Evolutionary conservation across 805 yeast genomes (phyloP), one percentile per base, ranked within the genome.

Genomic region (Komagataella kurtzmanii): DNA sequence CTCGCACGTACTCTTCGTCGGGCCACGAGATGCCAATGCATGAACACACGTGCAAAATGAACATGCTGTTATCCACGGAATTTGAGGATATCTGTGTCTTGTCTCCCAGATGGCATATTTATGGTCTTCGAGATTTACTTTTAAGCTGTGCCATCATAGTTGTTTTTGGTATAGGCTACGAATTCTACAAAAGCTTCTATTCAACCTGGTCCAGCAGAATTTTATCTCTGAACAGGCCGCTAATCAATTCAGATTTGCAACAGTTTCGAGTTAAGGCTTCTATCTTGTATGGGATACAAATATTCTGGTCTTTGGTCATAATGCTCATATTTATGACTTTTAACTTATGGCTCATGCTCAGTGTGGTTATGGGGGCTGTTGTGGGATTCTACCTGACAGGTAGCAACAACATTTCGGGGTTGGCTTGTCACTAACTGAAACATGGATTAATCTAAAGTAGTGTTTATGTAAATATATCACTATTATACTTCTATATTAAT

Each of bases 311-410:
- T 3, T 71, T 73, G 52, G 60, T 70, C 58, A 65, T 73, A 56
- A 73, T 73, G 78, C 62, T 73, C 56, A 68, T 73, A 10, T 73
- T 73, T 53, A 73, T 73, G 78, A 69, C 73, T 7, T 73, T 70
- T 58, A 73, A 73, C 54, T 64, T 70, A 49, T 73, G 75, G 75
- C 61, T 72, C 45, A 73, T 73, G 77, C 46, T 66, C 24, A 66
- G 75, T 2, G 74, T 71, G 44, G 69, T 65, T 24, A 50, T 63
- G 2, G 78, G 78, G 7, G 71, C 76, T 1, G 69, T 62, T 4
- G 1, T 65, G 0, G 78, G 78, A 2, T 62, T 64, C 45, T 72
- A 60, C 52, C 36, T 68, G 3, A 62, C 49, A 49, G 52, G 50
- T n/a, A 19, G 23, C 46, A 17, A 17, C 7, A n/a, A 17, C 17